Conservation (phyloP, 495 filamentous ascomycete genomes). For the Articulospora tetracladia region DNA sequence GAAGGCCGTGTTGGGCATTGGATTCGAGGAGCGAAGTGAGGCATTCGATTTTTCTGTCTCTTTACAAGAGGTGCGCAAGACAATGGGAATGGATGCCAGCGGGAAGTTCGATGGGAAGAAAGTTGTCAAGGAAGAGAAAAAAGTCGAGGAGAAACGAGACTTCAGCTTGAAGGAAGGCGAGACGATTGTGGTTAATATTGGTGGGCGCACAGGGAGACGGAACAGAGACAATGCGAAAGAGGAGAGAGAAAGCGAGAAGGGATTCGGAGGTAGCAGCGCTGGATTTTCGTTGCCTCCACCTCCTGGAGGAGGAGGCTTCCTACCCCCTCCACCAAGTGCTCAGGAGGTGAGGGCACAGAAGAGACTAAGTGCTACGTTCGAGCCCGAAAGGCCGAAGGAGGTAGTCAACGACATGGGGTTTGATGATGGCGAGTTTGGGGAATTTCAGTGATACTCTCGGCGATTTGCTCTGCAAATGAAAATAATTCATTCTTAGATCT, state of each 20-base stretch:
- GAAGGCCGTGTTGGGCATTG: slow-evolving; percentile 76
- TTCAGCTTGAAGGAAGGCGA: slow-evolving; percentile 80
- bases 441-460: slow-evolving; percentile 54
- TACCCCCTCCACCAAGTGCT: slow-evolving; percentile 64
- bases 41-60: slow-evolving; percentile 79
- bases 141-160: slow-evolving; percentile 51
- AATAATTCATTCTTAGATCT: not conserved
- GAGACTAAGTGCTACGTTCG: slow-evolving; percentile 34
- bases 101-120: slow-evolving; percentile 25
- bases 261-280: slow-evolving; percentile 11
- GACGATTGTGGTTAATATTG: slow-evolving; percentile 77
- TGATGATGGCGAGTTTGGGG: slow-evolving; percentile 64
- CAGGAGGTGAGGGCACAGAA: slow-evolving; percentile 48
- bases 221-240: slow-evolving; percentile 15
- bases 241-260: not conserved
- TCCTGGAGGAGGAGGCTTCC: slow-evolving; percentile 23
- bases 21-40: slow-evolving; percentile 79
- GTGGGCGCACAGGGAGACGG: slow-evolving; percentile 42
- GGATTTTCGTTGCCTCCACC: slow-evolving; percentile 52
- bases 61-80: slow-evolving; percentile 67
- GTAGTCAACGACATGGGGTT: slow-evolving; percentile 54
- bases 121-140: slow-evolving; percentile 23
- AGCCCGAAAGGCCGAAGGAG: slow-evolving; percentile 8
- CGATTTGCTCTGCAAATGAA: too few species aligned
- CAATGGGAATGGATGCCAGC: slow-evolving; percentile 38